Base-by-base conservation (phyloP, 495 filamentous ascomycete species). In the Xylaria palmicola region DNA sequence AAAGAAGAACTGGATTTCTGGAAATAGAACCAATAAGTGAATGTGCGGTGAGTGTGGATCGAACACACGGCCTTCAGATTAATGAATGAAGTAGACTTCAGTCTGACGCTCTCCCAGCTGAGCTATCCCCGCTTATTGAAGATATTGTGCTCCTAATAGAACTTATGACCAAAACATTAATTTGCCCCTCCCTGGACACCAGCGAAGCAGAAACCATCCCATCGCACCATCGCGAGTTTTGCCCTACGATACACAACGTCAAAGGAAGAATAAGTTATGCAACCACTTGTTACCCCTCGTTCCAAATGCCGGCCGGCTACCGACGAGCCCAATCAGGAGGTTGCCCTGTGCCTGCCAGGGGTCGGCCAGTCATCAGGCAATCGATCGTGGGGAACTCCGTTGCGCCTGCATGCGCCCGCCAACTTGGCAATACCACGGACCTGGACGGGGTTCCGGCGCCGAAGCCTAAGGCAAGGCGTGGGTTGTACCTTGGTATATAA, bases 341-440 rank as follows among this genome's bases (percentile, higher is more conserved):
- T 55, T 8, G 17, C 12, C 15, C 26, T 41, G 34, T 43, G 22
- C 52, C 22, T 6, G 39, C 26, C 40, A 43, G 52, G 51, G 39
- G 26, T 40, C 39, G 24, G 52, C 52, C 22, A 41, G 36, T 30
- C 29, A 39, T 40, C 12, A n/a, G n/a, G n/a, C n/a, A n/a, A n/a
- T n/a, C 47, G 47, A 39, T 43, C 19, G 66, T 69, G 67, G 67
- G 67, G 67, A 67, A 67, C 49, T 67, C 65, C 65, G 65, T 40
- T 22, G 22, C 10, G 29, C 17, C 17, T 19, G n/a, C n/a, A n/a
- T n/a, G n/a, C 17, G 29, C 48, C 27, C 9, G 50, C 30, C 4
- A 3, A 13, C 10, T 32, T 44, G 9, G 53, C 24, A 27, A 43
- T 24, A 44, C 27, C 32, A 44, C 53, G 53, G 39, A 56, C 26